These are phyloP conservation scores for Ascochyta clinopodiicola DNA, from an alignment of 2,329 filamentous ascomycete species.

Conservation along the genomic window DNA sequence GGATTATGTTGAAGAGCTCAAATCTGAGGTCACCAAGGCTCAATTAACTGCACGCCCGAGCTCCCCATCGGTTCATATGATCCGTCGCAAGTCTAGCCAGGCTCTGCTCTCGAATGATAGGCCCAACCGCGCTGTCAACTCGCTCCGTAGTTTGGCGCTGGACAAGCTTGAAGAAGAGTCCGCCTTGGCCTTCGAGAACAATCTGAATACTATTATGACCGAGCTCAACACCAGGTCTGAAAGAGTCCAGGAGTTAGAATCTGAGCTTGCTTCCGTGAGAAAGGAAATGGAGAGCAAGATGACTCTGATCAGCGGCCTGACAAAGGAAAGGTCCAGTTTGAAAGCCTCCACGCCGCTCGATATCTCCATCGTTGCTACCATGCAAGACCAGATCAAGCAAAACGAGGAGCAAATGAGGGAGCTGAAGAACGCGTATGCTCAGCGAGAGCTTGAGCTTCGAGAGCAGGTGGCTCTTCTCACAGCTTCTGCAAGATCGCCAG, in stretches of 20 bases:
- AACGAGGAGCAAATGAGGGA: constrained; percentile 79
- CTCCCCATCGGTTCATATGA: constrained; percentile 73
- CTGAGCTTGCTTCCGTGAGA: constrained; percentile 79
- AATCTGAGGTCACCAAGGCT: constrained; percentile 82
- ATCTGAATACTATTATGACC: constrained; percentile 89
- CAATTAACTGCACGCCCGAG: constrained; percentile 65
- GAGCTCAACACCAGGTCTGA: constrained; percentile 88
- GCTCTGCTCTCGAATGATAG: constrained; percentile 87
- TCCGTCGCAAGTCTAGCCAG: constrained; percentile 92
- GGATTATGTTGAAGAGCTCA: constrained; percentile 88
- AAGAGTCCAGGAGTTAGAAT: constrained; percentile 87
- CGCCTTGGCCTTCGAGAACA: constrained; percentile 91
- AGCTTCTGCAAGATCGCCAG: constrained; percentile 52
- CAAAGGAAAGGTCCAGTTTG: constrained; percentile 89
- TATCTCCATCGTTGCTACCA: constrained; percentile 84
- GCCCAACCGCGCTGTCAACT: constrained; percentile 87
- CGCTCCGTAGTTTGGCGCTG: constrained; percentile 83
- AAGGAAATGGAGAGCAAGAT: constrained; percentile 98
- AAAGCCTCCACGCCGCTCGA: constrained; percentile 82
- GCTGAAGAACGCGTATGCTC: constrained; percentile 74
- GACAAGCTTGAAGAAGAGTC: constrained; percentile 85
- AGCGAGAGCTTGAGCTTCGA: constrained; percentile 76
- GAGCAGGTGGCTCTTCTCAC: constrained; percentile 74
- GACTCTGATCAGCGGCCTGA: constrained; percentile 91
- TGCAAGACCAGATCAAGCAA: constrained; percentile 87